phyloP scores from a whole-genome alignment of 768 basidiomycete genomes.

The Boletales sp. region DNA sequence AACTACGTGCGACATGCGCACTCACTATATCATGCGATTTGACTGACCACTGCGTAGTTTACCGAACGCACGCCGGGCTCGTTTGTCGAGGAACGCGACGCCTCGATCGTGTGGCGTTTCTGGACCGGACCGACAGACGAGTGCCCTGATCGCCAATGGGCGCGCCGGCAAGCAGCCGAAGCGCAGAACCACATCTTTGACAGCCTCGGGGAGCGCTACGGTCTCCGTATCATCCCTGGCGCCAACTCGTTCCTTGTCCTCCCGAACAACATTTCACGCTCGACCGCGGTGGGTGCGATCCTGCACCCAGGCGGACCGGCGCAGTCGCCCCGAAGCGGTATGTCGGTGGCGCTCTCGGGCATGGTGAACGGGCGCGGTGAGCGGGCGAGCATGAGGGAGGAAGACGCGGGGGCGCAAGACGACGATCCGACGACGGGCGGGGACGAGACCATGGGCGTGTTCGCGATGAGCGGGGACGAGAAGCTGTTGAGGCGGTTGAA shows the following conservation, averaged over 20 bases:
- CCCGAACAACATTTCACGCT: constrained; percentile 78
- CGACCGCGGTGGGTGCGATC: constrained; percentile 80
- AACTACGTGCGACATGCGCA: constrained; percentile 60
- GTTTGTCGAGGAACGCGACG: constrained; percentile 79
- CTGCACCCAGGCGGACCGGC: constrained; percentile 59
- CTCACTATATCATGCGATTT: neutral
- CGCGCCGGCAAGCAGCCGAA: constrained; percentile 80
- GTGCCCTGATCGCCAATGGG: constrained; percentile 70
- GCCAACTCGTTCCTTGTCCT: constrained; percentile 77
- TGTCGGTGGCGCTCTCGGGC: constrained; percentile 35
- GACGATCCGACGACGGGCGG: constrained; percentile 25
- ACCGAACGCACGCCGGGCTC: constrained; percentile 85
- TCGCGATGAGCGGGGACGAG: constrained; percentile 74
- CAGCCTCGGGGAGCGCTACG: constrained; percentile 79
- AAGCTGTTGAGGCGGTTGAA: constrained; percentile 72
- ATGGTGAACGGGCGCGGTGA: constrained; percentile 16
- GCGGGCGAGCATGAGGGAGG: neutral
- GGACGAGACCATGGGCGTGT: constrained; percentile 54
- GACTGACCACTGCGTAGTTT: constrained; percentile 47
- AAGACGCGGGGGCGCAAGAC: neutral
- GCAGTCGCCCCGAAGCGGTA: constrained; percentile 29
- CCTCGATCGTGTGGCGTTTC: constrained; percentile 83
- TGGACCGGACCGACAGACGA: constrained; percentile 56
- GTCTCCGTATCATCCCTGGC: constrained; percentile 79
- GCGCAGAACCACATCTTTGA: constrained; percentile 93